A percentile compares a stretch with the other conserved stretches of the same genome.
phyloP scores from a whole-genome alignment of 306 rosid species.

The Cicer arietinum region DNA sequence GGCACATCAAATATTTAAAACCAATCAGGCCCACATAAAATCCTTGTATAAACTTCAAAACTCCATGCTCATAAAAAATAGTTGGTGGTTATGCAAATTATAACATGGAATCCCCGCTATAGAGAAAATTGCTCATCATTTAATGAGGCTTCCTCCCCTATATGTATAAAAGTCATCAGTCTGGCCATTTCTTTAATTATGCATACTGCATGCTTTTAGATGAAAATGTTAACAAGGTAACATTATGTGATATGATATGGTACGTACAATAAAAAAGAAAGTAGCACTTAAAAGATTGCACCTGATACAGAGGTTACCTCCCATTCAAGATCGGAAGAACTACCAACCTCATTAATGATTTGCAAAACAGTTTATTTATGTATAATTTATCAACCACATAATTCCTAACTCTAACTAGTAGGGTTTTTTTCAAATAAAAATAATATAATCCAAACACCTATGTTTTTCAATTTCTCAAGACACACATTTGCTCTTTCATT shows the following conservation, averaged over 20 bases:
- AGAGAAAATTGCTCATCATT: too few relatives aligned
- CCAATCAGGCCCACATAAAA: conserved; percentile 24
- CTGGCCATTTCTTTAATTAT: too few relatives aligned
- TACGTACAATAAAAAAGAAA: not conserved
- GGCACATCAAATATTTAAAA: not conserved
- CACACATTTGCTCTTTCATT: conserved; percentile 6
- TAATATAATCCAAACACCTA: not conserved
- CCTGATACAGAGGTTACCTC: not conserved
- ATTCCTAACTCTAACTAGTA: too few relatives aligned
- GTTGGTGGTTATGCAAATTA: not conserved
- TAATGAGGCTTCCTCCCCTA: too few relatives aligned
- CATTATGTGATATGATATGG: not conserved
- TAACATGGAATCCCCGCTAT: not conserved
- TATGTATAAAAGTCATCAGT: not conserved
- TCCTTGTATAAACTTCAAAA: not conserved
- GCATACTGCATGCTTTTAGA: too few relatives aligned
- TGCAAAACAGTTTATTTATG: too few relatives aligned
- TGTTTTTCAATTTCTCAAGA: conserved; percentile 8
- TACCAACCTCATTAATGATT: too few relatives aligned
- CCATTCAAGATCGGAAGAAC: too few relatives aligned
- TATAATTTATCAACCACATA: too few relatives aligned
- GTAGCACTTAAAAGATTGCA: not conserved
- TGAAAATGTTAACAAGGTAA: not conserved
- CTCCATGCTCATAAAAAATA: not conserved
- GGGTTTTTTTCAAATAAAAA: not conserved